Base-by-base conservation (phyloP, 2,329 filamentous ascomycete species). In the Acrocalymma vagum region DNA sequence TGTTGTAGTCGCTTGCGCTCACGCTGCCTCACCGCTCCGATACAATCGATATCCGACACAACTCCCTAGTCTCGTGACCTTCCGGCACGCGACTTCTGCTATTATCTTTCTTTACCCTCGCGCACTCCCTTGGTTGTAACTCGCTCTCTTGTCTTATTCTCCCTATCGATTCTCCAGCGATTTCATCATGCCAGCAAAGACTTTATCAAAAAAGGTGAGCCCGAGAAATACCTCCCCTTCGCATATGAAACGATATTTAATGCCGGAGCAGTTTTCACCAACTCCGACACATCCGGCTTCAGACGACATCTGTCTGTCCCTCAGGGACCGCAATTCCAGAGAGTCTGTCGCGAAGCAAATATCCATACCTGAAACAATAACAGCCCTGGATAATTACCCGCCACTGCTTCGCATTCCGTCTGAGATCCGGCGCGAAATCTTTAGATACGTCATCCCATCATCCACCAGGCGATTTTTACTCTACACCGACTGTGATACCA, bases 381-480 rank as follows among this genome's bases (percentile, higher is more conserved):
- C 65, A 15, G 60, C 64, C 25, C 35, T 67, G 44, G 63, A 68
- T 48, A 62, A 62, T 29, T 67, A 59, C 34, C 66, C 68, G 11
- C 67, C 64, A 11, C 54, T 71, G 22, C 55, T 71, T 10, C 61
- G 65, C 27, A 65, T 71, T n/a, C 68, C 68, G 6, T 62, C 62
- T 14, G 68, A 71, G 33, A 65, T 71, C 27, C 59, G 68, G 15
- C 60, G 65, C 34, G 65, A 70, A 34, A 71, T 71, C 32, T 59
- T 69, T 39, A 55, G 63, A 56, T 67, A 69, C 50, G 52, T 71
- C 23, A 50, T 71, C 10, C 68, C 68, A 5, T 65, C 62, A 17
- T 65, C 64, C 10, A 65, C 66, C 42, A 72, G 69, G 25, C 70
- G 74, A 14, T 73, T 77, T 43, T 66, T 74, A 9, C 63, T 78